Evolutionary conservation across 768 basidiomycete genomes (phyloP), one percentile per base, ranked within the genome.

Genomic region (Tephrocybe sp.): DNA sequence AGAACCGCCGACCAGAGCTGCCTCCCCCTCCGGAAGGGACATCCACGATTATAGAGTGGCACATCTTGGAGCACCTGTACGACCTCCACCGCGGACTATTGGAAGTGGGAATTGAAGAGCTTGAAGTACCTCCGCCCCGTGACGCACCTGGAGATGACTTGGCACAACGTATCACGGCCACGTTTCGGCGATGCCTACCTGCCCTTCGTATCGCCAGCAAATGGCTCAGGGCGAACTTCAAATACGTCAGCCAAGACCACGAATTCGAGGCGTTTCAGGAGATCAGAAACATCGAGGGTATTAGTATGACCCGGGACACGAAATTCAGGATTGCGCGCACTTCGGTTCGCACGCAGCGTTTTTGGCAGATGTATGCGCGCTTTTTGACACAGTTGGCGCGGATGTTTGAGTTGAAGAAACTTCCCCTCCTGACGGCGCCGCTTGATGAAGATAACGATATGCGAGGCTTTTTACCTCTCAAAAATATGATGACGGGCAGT

Each of bases 391-490:
- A 77, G 11, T 70, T 98, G 44, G 71, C 72, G 13, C 66, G 71
- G 13, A 71, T 82, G 0, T 99, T 98, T 67, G 93, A 95, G 1
- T 59, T 68, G 5, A 72, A 74, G 7, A 74, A 72, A 39, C 66
- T 95, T 30, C 86, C 89, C 1, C 57, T 65, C 16, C 68, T 91
- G 20, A 71, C 67, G 7, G 73, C 75, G 1, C 79, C 84, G 20
- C 69, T 99, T 53, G 93, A 97, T 52, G 97, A 99, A 68, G 96
- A 99, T 64, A 68, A 85, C 5, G 94, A 98, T 42, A 79, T 94
- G 73, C 76, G 77, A 30, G 96, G 96, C 0, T 98, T 96, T 64
- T 68, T 87, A 30, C 97, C 97, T 10, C 70, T 98, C 43, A 81
- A 81, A 47, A 77, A 80, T 36, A 69, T 82, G 41, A 77, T 89